Evolutionary conservation across 1,284 basidiomycete species (phyloP), one percentile per base, ranked within the genome.

Genomic region (Coriolopsis trogii): DNA sequence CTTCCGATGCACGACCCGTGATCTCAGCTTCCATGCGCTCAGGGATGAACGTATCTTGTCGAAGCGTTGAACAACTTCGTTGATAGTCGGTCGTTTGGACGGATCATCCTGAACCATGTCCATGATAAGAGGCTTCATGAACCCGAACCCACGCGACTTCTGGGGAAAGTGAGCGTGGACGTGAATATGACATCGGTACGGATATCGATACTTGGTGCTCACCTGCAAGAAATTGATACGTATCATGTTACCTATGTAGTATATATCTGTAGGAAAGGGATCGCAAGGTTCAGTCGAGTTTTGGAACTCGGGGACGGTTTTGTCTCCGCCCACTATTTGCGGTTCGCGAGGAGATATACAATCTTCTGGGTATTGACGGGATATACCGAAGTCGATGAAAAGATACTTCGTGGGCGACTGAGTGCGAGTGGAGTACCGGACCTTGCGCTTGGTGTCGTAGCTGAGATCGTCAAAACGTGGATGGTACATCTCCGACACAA

Each of bases 341-440:
- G 39, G 16, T 25, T 63, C 62, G 0, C 44, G 49, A 10, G 16
- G 39, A n/a, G 18, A 13, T 3, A 13, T 28, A 26, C 54, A 16
- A 1, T 42, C 30, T 10, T 39, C 24, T 41, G 51, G 30, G 42
- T 62, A 62, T 10, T 46, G 53, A 13, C 67, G 56, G 5, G 73
- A 73, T 6, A 70, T 40, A 1, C 70, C 70, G 12, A 73, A 75
- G 40, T 74, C 65, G n/a, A 56, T 56, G 40, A 60, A 62, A 26
- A 66, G 66, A 45, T 73, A 73, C 28, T 56, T 62, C 5, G 64
- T 53, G 0, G 65, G 65, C 1, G 49, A 48, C 38, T 62, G 54
- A 0, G 66, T 70, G 3, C 69, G 61, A 6, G 62, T 60, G 46
- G 55, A 51, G 41, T 62, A 53, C 41, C 58, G 57, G 16, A 65